Percentiles rank a stretch among this genome's conserved stretches.
These are phyloP conservation scores for Sclerotinia borealis DNA, from an alignment of 2,329 filamentous ascomycete genomes.

Conservation along the genomic window DNA sequence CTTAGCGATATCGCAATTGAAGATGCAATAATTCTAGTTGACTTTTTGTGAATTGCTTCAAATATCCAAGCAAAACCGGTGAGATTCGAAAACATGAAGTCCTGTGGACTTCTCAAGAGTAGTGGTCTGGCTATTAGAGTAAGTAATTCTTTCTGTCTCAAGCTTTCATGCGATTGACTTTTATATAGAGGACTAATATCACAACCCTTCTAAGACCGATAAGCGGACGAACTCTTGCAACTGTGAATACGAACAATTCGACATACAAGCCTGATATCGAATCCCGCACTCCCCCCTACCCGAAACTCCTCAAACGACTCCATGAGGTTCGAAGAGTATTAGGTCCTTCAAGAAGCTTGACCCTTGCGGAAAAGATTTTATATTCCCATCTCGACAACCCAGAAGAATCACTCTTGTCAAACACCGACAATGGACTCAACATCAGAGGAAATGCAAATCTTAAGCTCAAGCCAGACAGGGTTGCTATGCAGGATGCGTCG, in stretches of 20 bases:
- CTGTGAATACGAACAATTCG: conserved; percentile 19
- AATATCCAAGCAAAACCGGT: neutral
- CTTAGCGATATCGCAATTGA: conserved; percentile 10
- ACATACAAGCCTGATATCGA: conserved; percentile 28
- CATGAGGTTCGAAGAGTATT: conserved; percentile 69
- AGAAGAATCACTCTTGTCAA: conserved; percentile 78
- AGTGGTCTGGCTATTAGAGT: conserved; percentile 31
- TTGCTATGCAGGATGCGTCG: conserved; percentile 98
- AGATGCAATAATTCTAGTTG: conserved; percentile 6
- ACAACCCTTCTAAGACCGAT: conserved; percentile 16
- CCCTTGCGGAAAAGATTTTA: conserved; percentile 94
- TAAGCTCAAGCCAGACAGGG: conserved; percentile 93
- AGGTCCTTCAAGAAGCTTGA: conserved; percentile 57
- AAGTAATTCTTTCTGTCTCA: conserved; percentile 8
- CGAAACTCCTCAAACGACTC: conserved; percentile 72
- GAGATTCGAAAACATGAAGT: conserved; percentile 24
- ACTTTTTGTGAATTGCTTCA: neutral
- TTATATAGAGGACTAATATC: conserved; percentile 16
- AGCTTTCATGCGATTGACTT: conserved; percentile 23
- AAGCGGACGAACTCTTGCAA: conserved; percentile 28
- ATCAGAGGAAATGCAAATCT: conserved; percentile 86
- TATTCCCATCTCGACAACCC: conserved; percentile 90
- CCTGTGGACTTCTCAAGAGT: conserved; percentile 28
- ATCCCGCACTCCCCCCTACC: conserved; percentile 61
- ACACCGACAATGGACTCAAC: conserved; percentile 75